Conservation (phyloP, 1,284 basidiomycete species). For the Cutaneotrichosporon dermatis region DNA sequence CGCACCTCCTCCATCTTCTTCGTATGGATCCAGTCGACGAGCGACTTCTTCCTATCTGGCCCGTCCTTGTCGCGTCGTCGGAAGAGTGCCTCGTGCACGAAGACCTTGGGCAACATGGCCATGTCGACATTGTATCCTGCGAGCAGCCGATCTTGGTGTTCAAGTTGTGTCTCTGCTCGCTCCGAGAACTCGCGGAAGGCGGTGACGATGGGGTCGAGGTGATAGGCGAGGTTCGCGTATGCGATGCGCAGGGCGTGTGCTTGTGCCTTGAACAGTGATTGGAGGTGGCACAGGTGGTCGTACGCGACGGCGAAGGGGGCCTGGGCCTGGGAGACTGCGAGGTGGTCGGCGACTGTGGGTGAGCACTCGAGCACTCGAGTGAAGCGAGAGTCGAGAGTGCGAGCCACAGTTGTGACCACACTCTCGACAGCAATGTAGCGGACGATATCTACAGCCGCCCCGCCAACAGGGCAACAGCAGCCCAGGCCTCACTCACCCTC, state of each 20-base stretch:
- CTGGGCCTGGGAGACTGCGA: conserved; percentile 26
- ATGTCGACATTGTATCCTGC: conserved; percentile 36
- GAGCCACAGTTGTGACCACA: no score
- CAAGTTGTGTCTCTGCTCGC: conserved; percentile 31
- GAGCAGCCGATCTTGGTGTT: conserved; percentile 33
- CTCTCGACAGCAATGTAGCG: background rate
- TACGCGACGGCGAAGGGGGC: conserved; percentile 39
- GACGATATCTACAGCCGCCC: background rate
- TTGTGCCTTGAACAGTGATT: conserved; percentile 41
- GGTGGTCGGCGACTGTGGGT: conserved; percentile 11
- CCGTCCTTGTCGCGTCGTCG: conserved; percentile 28
- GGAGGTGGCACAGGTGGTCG: conserved; percentile 41
- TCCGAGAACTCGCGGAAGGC: conserved; percentile 36
- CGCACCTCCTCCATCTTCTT: conserved; percentile 46
- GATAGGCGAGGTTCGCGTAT: conserved; percentile 39
- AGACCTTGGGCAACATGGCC: conserved; percentile 38
- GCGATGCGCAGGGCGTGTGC: conserved; percentile 39
- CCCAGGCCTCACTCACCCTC: conserved; percentile 27
- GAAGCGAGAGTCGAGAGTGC: no score
- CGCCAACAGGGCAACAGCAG: background rate
- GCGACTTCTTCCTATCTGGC: conserved; percentile 30
- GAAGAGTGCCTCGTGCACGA: conserved; percentile 36
- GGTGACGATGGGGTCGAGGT: conserved; percentile 36
- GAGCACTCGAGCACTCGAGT: background rate
- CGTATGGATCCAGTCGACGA: conserved; percentile 43